Base-by-base conservation (phyloP, 176 grass and related monocot species). In the Triticum dicoccoides region DNA sequence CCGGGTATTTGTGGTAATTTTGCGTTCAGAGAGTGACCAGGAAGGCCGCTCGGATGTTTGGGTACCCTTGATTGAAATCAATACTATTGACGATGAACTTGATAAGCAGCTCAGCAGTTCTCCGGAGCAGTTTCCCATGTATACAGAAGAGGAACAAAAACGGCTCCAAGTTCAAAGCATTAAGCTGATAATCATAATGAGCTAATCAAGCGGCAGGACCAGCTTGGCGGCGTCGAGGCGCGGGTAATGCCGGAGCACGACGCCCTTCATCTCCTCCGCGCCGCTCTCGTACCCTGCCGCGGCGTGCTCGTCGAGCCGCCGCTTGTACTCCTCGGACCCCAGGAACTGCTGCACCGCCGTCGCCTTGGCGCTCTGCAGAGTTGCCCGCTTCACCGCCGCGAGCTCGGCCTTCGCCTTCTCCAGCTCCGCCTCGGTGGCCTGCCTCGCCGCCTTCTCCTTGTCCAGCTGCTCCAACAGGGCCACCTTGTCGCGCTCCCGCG, bases 181-280 rank as follows among this genome's bases (percentile, higher is more conserved):
- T 5, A 52, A 52, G 41, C 49, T 17, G 2, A 52, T 52, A 17
- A 52, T 52, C 49, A 52, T 52, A 6, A 52, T 52, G 15, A 18
- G 51, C 15, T 54, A 54, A 54, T 54, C 18, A 58, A 30, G 69
- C 7, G 69, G 47, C 59, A 85, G 82, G 59, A 54, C 15, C 8
- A 89, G 59, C 15, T 51, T 23, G 70, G 69, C 35, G 69, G 25
- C 72, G 83, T 86, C 78, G 35, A 89, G n/a, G 25, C 12, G 20
- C 2, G 69, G 77, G 25, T 79, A 15, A 1, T 63, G 34, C 51
- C 23, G 6, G 59, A 89, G 77, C 5, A 37, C 83, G 70, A 69
- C 70, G 49, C 35, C 49, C 83, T 76, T 89, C 83, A 86, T 86
- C 62, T 89, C 62, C 70, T 61, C 77, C 61, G 58, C 8, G 77